Base-by-base conservation (phyloP, 768 basidiomycete genomes). In the Pulveroboletus sp. region DNA sequence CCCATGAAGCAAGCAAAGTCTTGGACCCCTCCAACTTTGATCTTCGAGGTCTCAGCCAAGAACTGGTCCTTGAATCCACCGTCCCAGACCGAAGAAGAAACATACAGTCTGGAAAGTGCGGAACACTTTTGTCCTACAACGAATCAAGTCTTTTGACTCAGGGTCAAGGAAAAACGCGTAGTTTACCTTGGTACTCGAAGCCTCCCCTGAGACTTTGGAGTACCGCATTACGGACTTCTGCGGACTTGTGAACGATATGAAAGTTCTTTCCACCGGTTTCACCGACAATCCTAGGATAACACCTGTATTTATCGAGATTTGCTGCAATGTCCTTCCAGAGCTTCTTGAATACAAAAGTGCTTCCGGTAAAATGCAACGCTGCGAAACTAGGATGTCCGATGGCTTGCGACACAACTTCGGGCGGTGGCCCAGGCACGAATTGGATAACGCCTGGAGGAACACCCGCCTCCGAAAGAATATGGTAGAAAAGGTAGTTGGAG, bases 261-360 rank as follows among this genome's bases (percentile, higher is more conserved):
- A 94, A 98, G 77, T 99, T 99, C 79, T 98, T 99, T 50, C 96
- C 95, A 27, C 92, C 93, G 8, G 95, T 98, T 77, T 98, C 95
- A 26, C 96, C 96, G 7, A 99, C 94, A 56, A 99, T 88, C 63
- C 95, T 79, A 0, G 96, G 96, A 72, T 96, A 98, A 11, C 82
- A 75, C 60, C 73, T 81, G 77, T 98, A 98, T 42, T 74, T 79
- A 64, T 97, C 91, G 41, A 98, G 59, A 72, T 97, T 96, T 59
- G 71, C 63, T 4, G 87, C 89, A 61, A 98, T 95, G 64, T 95
- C 85, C 72, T 93, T 94, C 96, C 96, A 99, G 30, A 98, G 80
- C 64, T 86, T 82, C 73, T 86, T 89, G 83, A 99, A 98, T 41
- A 99, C 83, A 59, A 81, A 79, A 3, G 96, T 98, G 64, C 89